Conservation (phyloP, 371 early-diverging fungal species). For the Mucor sp. region DNA sequence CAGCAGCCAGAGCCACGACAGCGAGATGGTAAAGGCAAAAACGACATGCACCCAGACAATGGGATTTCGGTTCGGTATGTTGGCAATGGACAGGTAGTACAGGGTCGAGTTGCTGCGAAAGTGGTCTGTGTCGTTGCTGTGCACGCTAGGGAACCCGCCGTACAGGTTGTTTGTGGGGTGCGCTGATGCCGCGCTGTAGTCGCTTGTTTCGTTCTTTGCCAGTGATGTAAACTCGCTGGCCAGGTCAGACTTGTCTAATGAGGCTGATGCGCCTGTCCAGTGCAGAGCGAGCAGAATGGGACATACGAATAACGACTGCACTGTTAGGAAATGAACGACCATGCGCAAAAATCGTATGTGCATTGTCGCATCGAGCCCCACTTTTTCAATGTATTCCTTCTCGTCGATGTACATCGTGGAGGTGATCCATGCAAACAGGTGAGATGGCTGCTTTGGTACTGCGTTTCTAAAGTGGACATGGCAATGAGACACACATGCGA, state of each 20-base stretch:
- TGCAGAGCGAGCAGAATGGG: conserved; percentile 57
- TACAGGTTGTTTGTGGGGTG: not conserved
- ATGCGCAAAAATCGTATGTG: conserved; percentile 69
- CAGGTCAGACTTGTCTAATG: conserved; percentile 12
- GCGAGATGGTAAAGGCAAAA: conserved; percentile 35
- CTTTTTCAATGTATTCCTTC: conserved; percentile 45
- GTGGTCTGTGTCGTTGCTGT: conserved; percentile 16
- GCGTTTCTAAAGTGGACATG: conserved; percentile 35
- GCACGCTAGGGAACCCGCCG: not conserved
- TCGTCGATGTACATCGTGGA: conserved; percentile 40
- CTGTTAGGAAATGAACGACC: conserved; percentile 58
- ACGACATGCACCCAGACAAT: conserved; percentile 50
- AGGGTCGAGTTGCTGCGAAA: conserved; percentile 44
- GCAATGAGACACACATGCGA: not conserved
- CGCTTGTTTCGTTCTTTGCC: conserved; percentile 15
- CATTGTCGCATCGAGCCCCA: conserved; percentile 70
- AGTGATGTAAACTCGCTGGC: conserved; percentile 13
- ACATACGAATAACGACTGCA: conserved; percentile 48
- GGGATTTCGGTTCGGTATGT: conserved; percentile 32
- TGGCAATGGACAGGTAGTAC: conserved; percentile 46
- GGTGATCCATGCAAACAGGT: conserved; percentile 57
- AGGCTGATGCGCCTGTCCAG: conserved; percentile 29
- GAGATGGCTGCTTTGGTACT: conserved; percentile 35
- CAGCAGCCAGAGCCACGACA: conserved; percentile 52
- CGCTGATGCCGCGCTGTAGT: not conserved